Evolutionary conservation across 169 alveolate genomes (phyloP).

Genomic region (Plasmodium vinckei): DNA sequence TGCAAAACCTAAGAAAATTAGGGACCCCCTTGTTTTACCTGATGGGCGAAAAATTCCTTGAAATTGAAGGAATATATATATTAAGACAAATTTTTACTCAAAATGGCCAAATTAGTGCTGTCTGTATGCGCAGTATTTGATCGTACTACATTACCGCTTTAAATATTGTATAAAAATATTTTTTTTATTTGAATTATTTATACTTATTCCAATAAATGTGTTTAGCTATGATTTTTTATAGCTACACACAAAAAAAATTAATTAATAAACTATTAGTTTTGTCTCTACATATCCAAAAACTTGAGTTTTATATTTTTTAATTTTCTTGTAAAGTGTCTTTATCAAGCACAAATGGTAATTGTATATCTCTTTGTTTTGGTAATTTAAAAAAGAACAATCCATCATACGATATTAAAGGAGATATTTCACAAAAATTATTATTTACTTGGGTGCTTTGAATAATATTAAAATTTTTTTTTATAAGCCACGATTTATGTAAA

Average conservation of each 20-base stretch:
- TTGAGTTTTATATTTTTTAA: too few relatives aligned
- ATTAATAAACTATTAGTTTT: too few relatives aligned
- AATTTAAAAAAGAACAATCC: constrained; percentile 69
- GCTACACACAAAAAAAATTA: too few relatives aligned
- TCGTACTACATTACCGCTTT: too few relatives aligned
- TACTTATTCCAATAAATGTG: too few relatives aligned
- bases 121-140: too few relatives aligned
- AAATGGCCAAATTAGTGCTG: too few relatives aligned
- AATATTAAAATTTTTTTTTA: constrained; percentile 34
- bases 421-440: constrained; percentile 57
- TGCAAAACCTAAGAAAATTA: constrained; percentile 80
- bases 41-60: constrained; percentile 79
- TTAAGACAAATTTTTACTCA: too few relatives aligned
- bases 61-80: not conserved
- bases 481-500: constrained; percentile 61
- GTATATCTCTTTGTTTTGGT: constrained; percentile 41
- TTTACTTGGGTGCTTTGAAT: constrained; percentile 9
- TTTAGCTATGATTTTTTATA: too few relatives aligned
- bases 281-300: too few relatives aligned
- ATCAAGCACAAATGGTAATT: constrained; percentile 36
- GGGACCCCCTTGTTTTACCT: constrained; percentile 82
- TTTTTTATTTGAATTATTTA: too few relatives aligned
- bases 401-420: constrained; percentile 70
- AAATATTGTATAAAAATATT: too few relatives aligned
- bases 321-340: not conserved